These are phyloP conservation scores for Forsythia viridissima DNA, from an alignment of 257 asterid species.

Conservation along the genomic window DNA sequence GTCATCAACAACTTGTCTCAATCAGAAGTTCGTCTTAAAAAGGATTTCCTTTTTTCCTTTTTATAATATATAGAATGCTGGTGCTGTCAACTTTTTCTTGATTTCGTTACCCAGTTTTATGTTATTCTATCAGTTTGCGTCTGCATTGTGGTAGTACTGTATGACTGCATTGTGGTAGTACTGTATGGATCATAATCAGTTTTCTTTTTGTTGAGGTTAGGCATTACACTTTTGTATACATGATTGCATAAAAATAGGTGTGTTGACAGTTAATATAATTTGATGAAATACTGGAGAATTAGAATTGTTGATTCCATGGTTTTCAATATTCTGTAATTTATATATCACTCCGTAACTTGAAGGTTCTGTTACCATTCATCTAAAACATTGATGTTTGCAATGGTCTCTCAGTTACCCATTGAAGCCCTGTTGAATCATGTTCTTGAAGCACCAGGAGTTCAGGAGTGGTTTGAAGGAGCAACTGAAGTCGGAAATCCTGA, in stretches of 20 bases:
- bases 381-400: conserved; percentile 22
- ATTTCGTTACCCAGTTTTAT: neutral
- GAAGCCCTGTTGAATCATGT: conserved; percentile 62
- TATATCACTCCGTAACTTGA: neutral
- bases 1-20: neutral
- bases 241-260: neutral
- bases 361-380: conserved; percentile 18
- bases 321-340: neutral
- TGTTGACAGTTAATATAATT: too few relatives aligned
- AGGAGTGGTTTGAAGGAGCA: conserved; percentile 83
- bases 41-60: neutral
- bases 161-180: neutral
- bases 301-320: neutral
- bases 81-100: neutral
- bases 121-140: neutral
- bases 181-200: conserved; percentile 1
- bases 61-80: neutral
- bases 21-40: neutral
- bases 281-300: neutral
- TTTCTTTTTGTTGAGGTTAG: neutral
- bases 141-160: conserved; percentile 2
- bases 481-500: conserved; percentile 85
- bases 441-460: conserved; percentile 82
- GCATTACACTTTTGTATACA: neutral
- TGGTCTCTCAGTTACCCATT: conserved; percentile 60